These are phyloP conservation scores for Rhizoclosmatium globosum DNA, from an alignment of 192 early-diverging fungal genomes.

Conservation along the genomic window DNA sequence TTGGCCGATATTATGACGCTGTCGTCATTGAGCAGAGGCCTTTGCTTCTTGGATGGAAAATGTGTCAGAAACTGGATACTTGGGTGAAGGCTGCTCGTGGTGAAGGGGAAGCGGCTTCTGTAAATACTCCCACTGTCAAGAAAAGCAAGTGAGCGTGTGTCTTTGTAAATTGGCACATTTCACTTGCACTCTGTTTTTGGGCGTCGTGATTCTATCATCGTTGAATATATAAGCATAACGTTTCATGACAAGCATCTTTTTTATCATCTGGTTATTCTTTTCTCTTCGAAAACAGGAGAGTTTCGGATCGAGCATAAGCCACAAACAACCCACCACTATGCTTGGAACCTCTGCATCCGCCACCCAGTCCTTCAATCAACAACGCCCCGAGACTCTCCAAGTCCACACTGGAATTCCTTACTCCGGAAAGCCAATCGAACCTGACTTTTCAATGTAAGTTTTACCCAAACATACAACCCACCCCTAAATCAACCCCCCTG, in stretches of 20 bases:
- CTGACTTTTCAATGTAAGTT: not conserved
- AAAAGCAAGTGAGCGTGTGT: too few relatives aligned
- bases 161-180: too few relatives aligned
- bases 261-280: too few relatives aligned
- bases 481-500: not conserved
- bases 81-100: not conserved
- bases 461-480: not conserved
- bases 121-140: too few relatives aligned
- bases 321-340: not conserved
- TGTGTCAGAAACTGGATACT: not conserved
- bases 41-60: conserved; percentile 3
- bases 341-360: not conserved
- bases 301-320: too few relatives aligned
- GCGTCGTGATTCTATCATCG: too few relatives aligned
- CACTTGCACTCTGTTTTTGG: too few relatives aligned
- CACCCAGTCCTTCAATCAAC: not conserved
- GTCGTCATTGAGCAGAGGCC: conserved; percentile 14
- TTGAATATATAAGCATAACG: too few relatives aligned
- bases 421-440: not conserved
- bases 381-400: not conserved
- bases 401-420: not conserved
- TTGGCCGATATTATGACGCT: conserved; percentile 15
- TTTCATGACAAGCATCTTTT: too few relatives aligned
- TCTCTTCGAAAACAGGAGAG: too few relatives aligned
- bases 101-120: too few relatives aligned